phyloP scores from a whole-genome alignment of 208 protist species.

The Acanthamoeba divionensis region DNA sequence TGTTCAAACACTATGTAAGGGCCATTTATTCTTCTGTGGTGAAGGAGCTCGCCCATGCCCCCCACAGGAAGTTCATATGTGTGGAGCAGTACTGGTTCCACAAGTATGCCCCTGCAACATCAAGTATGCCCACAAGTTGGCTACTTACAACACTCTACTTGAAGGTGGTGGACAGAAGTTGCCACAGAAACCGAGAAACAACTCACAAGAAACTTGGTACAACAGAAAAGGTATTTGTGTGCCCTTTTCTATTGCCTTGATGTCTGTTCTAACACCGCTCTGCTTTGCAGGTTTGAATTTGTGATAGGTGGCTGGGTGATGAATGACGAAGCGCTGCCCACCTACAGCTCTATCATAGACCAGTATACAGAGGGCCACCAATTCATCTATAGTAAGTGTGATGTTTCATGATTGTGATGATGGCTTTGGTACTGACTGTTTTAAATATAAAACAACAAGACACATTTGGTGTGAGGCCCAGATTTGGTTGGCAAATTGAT shows the following conservation, averaged over 20 bases:
- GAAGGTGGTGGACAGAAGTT: background rate
- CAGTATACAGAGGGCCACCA: slow-evolving; percentile 67
- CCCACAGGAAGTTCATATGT: background rate
- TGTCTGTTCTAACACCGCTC: background rate
- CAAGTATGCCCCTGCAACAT: background rate
- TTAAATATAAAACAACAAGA: background rate
- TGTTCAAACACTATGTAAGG: background rate
- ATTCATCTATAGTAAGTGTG: slow-evolving; percentile 36
- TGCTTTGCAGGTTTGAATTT: slow-evolving; percentile 31
- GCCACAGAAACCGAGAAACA: background rate
- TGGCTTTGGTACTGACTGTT: too few relatives aligned
- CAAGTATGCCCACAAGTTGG: background rate
- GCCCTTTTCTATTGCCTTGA: background rate
- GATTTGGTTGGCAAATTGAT: slow-evolving; percentile 28
- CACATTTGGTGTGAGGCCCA: background rate
- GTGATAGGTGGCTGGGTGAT: slow-evolving; percentile 64
- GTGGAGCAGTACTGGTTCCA: slow-evolving; percentile 11
- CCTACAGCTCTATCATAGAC: slow-evolving; percentile 61
- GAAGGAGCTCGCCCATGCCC: background rate
- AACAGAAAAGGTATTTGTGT: background rate
- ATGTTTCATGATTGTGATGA: background rate
- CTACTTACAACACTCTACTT: background rate
- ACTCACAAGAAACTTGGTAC: background rate
- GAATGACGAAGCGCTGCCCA: slow-evolving; percentile 67
- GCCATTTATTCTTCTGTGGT: background rate